Evolutionary conservation across 164 flowering plant genomes (phyloP), one percentile per base, ranked within the genome.

Genomic region (Warburgia ugandensis): DNA sequence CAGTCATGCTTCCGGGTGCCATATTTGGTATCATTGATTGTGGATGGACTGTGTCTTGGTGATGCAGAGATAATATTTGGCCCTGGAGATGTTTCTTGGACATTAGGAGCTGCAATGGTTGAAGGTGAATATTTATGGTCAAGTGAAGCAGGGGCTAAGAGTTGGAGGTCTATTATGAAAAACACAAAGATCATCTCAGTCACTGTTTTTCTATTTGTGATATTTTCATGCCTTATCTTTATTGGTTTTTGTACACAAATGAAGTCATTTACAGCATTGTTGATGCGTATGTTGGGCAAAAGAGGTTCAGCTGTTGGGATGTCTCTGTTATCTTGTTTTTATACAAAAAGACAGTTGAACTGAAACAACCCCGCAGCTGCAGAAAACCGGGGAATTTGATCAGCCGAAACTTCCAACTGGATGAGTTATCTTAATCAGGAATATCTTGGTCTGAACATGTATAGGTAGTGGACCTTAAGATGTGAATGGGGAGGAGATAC

Each of bases 11-110:
- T 84, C 31, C 66, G 59, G 31, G 70, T 76, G 23, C 75, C 81
- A 36, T 79, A 77, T 49, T 45, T 79, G 68, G 65, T 59, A 38
- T 77, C 84, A n/a, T 73, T 81, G n/a, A 55, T 81, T 53, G 72
- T 73, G 50, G 72, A 79, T 45, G 75, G 68, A 17, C 52, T 85
- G 10, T 73, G 81, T 25, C 68, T 84, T 51, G 63, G 73, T 13
- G 60, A 76, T 55, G 48, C 48, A 50, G 72, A 77, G 38, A 68
- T 84, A 30, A 39, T 58, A n/a, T 79, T 79, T 66, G 88, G 88
- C 38, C 82, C 82, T 14, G 76, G 67, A 33, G 77, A 78, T 54
- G 57, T 81, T 61, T 74, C 82, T 38, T 81, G 82, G 88, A 77
- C 88, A 6, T 46, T 76, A 57, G 84, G 88, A 59, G 88, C 86